These are phyloP conservation scores for Cicer chorassanicum DNA, from an alignment of 306 rosid genomes.

Conservation along the genomic window DNA sequence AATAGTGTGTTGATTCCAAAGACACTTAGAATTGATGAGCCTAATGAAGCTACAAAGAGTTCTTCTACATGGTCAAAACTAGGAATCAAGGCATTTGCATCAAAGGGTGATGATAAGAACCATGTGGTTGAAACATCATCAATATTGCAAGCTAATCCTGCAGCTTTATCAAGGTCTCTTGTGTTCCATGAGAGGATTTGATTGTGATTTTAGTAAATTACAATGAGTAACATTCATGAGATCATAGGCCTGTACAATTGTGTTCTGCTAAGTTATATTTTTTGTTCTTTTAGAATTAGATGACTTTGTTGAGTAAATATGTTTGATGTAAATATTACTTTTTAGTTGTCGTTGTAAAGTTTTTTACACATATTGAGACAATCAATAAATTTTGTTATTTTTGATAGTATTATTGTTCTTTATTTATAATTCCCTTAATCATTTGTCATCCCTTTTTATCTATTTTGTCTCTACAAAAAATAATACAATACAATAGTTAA, in stretches of 20 bases:
- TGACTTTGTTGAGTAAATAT: slow-evolving; percentile 47
- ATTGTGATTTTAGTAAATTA: slow-evolving; percentile 19
- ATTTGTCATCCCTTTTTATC: too few species aligned
- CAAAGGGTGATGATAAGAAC: slow-evolving; percentile 56
- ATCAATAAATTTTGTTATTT: too few species aligned
- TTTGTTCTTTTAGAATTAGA: slow-evolving; percentile 46
- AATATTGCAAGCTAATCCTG: slow-evolving; percentile 79
- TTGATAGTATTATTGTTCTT: too few species aligned
- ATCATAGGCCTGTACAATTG: not conserved
- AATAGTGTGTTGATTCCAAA: slow-evolving; percentile 63
- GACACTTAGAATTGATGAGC: slow-evolving; percentile 72
- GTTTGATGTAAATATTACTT: slow-evolving; percentile 47
- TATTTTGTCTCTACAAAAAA: too few species aligned
- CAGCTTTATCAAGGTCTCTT: slow-evolving; percentile 76
- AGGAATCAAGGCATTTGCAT: slow-evolving; percentile 62
- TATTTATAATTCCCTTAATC: too few species aligned
- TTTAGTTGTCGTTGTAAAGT: too few species aligned
- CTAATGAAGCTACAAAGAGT: slow-evolving; percentile 70
- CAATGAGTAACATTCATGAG: not conserved
- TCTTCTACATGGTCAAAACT: slow-evolving; percentile 70
- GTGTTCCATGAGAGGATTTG: slow-evolving; percentile 71
- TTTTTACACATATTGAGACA: too few species aligned
- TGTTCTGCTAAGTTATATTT: not conserved
- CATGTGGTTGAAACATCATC: slow-evolving; percentile 54
- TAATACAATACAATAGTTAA: too few species aligned